Conservation (phyloP, 805 yeast genomes). For the Ogataea salicorniae region DNA sequence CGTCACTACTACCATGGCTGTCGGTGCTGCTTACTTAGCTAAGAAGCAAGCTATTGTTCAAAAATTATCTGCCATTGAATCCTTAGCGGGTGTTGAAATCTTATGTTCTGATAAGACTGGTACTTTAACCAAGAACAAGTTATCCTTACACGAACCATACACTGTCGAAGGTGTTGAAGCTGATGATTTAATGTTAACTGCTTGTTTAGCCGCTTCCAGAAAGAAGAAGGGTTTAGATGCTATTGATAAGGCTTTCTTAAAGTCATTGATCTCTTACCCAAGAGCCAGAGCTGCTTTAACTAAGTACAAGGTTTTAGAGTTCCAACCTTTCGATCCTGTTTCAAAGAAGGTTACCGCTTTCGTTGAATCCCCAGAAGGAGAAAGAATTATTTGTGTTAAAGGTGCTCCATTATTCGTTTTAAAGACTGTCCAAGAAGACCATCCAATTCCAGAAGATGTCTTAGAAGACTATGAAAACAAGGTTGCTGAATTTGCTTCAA, state of each 20-base stretch:
- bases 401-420: slow-evolving; percentile 96
- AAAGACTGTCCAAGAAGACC: slow-evolving; percentile 94
- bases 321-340: slow-evolving; percentile 96
- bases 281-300: slow-evolving; percentile 85
- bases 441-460: slow-evolving; percentile 88
- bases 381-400: slow-evolving; percentile 88
- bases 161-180: slow-evolving; percentile 96
- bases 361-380: slow-evolving; percentile 93
- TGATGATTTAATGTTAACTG: slow-evolving; percentile 91
- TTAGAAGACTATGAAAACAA: slow-evolving; percentile 92
- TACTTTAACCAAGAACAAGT: slow-evolving; percentile 95
- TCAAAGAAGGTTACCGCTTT: slow-evolving; percentile 91
- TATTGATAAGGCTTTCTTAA: slow-evolving; percentile 88
- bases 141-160: slow-evolving; percentile 94
- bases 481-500: slow-evolving; percentile 93
- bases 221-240: slow-evolving; percentile 95
- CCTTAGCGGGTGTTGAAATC: slow-evolving; percentile 96
- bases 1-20: slow-evolving; percentile 98
- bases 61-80: slow-evolving; percentile 94
- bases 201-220: slow-evolving; percentile 91
- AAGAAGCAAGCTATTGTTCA: slow-evolving; percentile 97
- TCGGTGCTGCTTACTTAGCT: slow-evolving; percentile 98
- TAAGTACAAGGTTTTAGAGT: slow-evolving; percentile 87
- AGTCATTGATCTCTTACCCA: slow-evolving; percentile 80
- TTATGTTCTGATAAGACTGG: slow-evolving; percentile 98